Base-by-base conservation (phyloP, 2,329 filamentous ascomycete species). In the Anthostomella pinea region DNA sequence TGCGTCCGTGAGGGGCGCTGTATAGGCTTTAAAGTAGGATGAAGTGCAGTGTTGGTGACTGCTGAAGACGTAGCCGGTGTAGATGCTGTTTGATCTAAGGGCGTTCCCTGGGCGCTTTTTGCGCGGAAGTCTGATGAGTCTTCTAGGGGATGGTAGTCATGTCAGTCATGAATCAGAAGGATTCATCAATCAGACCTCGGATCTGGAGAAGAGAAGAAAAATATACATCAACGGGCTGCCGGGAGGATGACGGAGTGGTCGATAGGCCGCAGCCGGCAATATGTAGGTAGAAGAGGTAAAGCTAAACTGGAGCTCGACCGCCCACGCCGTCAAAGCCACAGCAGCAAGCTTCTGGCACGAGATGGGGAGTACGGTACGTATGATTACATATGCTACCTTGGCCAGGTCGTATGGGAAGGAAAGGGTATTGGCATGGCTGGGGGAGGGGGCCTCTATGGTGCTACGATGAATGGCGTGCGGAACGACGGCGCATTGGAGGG, bases 381-480 rank as follows among this genome's bases (percentile, higher is more conserved):
- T 56, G 55, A 59, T 58, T 59, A 59, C 55, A 58, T 58, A 53
- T 51, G 41, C 46, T 41, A 39, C 45, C 41, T 41, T 45, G 43
- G 45, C 43, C 40, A 52, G 43, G n/a, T n/a, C n/a, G n/a, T n/a
- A n/a, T 39, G 45, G 39, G 47, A 47, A 49, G 49, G 49, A 54
- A 50, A 58, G 48, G 54, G 53, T 46, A 45, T 40, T 39, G 40
- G 34, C 49, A 50, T 41, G 35, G 42, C 31, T 30, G 35, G 33
- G 36, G 39, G 30, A 18, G 39, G 21, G 32, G 31, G 35, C 38
- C 25, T 37, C 44, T 27, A 40, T 37, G 32, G 16, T 28, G 35
- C 29, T n/a, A n/a, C n/a, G n/a, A n/a, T n/a, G n/a, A n/a, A n/a
- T 36, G 30, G 23, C 35, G 43, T 34, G 44, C 36, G 49, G 45